Percentiles rank a stretch among this genome's conserved stretches.
These are phyloP conservation scores for Paxillus rubicundulus DNA, from an alignment of 768 basidiomycete genomes.

Conservation along the genomic window DNA sequence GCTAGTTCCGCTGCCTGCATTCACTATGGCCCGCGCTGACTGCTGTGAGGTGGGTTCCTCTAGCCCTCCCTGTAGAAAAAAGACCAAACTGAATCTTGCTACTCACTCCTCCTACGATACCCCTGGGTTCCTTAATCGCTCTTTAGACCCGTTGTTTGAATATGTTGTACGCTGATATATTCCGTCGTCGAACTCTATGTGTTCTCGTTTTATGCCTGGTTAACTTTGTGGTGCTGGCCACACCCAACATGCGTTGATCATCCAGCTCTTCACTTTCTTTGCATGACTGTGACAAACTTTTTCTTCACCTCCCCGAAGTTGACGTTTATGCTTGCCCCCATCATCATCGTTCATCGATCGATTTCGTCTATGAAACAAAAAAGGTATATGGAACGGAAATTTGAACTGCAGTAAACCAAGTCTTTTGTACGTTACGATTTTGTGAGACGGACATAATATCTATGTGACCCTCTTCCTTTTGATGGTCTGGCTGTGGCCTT, in stretches of 20 bases:
- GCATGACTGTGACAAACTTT: background rate
- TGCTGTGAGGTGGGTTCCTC: slow-evolving; percentile 27
- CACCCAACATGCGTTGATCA: slow-evolving; percentile 1
- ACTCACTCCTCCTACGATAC: slow-evolving; percentile 11
- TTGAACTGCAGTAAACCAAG: slow-evolving; percentile 10
- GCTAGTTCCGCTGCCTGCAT: slow-evolving; percentile 7
- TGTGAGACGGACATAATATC: slow-evolving; percentile 9
- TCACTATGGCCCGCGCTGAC: slow-evolving; percentile 4
- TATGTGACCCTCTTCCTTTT: slow-evolving; percentile 5
- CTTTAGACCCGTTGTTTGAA: slow-evolving; percentile 13
- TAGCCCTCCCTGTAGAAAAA: slow-evolving; percentile 5
- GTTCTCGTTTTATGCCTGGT: slow-evolving; percentile 25
- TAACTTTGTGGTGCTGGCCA: slow-evolving; percentile 21
- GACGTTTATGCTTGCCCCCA: slow-evolving; percentile 10
- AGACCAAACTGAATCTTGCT: slow-evolving; percentile 23
- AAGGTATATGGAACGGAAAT: slow-evolving; percentile 17
- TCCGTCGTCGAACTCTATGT: slow-evolving; percentile 22
- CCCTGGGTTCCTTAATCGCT: slow-evolving; percentile 6
- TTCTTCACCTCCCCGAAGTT: no score
- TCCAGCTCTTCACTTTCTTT: slow-evolving; percentile 9
- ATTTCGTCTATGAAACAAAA: slow-evolving; percentile 7
- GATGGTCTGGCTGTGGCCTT: no score
- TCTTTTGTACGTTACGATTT: slow-evolving; percentile 10
- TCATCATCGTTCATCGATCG: background rate
- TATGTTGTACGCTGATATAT: slow-evolving; percentile 25